Evolutionary conservation across 1,284 basidiomycete genomes (phyloP).

Genomic region (Cutaneotrichosporon daszewskae): DNA sequence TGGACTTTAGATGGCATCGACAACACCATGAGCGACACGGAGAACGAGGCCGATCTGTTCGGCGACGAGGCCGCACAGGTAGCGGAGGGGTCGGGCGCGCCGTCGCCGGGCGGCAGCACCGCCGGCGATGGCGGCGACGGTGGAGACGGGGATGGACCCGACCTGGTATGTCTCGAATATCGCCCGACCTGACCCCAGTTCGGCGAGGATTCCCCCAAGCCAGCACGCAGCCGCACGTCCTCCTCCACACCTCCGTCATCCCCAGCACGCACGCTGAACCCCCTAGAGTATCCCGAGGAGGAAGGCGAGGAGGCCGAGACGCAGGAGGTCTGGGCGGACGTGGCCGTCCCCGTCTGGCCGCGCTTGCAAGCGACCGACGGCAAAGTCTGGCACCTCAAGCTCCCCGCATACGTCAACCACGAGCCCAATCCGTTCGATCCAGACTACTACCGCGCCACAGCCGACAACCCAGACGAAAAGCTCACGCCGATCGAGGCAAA

Average conservation of each 20-base stretch:
- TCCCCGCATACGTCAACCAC: slow-evolving; percentile 42
- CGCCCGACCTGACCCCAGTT: slow-evolving; percentile 3
- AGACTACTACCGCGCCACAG: slow-evolving; percentile 32
- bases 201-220: slow-evolving; percentile 2
- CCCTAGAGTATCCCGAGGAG: slow-evolving; percentile 43
- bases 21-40: slow-evolving; percentile 30
- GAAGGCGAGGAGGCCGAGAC: slow-evolving; percentile 21
- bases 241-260: neutral
- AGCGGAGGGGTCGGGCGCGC: neutral
- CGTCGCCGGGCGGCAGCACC: slow-evolving; percentile 4
- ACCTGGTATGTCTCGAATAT: slow-evolving; percentile 21
- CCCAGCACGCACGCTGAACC: slow-evolving; percentile 19
- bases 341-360: slow-evolving; percentile 37
- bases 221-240: neutral
- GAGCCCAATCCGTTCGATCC: slow-evolving; percentile 42
- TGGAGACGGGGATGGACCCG: too few species aligned
- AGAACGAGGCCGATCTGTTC: slow-evolving; percentile 35
- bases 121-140: slow-evolving; percentile 1
- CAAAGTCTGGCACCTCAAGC: slow-evolving; percentile 40
- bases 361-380: slow-evolving; percentile 37
- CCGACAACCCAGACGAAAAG: slow-evolving; percentile 25
- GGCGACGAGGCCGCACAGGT: slow-evolving; percentile 12
- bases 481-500: slow-evolving; percentile 29
- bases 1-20: neutral
- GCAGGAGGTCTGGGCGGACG: slow-evolving; percentile 27